A percentile compares a stretch with the other conserved stretches of the same genome.
These are phyloP conservation scores for Roridomyces roridus DNA, from an alignment of 768 basidiomycete species.

Conservation along the genomic window DNA sequence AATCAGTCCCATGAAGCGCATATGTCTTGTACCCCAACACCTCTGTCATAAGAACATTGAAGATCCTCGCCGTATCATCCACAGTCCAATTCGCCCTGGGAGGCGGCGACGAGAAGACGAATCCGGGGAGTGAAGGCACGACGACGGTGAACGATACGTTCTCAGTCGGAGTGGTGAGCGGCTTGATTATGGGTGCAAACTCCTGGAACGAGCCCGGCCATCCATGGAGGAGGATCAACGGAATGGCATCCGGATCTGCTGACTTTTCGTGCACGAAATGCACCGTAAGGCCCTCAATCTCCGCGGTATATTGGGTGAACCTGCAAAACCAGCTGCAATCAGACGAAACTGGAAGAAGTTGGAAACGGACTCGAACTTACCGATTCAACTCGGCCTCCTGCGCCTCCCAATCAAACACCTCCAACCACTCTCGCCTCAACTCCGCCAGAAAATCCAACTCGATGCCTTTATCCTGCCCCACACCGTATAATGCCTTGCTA, in stretches of 20 bases:
- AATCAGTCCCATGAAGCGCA: slow-evolving; percentile 29
- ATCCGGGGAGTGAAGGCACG: slow-evolving; percentile 18
- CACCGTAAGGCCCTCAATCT: slow-evolving; percentile 17
- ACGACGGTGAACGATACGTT: background rate
- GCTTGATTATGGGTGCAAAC: background rate
- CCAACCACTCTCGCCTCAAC: background rate
- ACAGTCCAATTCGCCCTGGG: slow-evolving; percentile 20
- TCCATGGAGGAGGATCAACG: slow-evolving; percentile 13
- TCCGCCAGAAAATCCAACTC: background rate
- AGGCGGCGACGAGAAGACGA: slow-evolving; percentile 18
- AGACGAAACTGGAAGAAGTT: background rate
- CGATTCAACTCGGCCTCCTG: slow-evolving; percentile 3
- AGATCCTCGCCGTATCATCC: slow-evolving; percentile 30
- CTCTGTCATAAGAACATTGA: slow-evolving; percentile 30
- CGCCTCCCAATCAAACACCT: background rate
- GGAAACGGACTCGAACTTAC: background rate
- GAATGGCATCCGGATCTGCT: background rate
- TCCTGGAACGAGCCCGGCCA: slow-evolving; percentile 14
- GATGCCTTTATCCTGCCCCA: background rate
- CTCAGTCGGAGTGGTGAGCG: background rate
- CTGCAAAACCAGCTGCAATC: background rate
- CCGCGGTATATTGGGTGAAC: slow-evolving; percentile 15
- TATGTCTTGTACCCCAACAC: slow-evolving; percentile 30
- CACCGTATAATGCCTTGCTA: background rate
- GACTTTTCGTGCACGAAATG: slow-evolving; percentile 1